A percentile compares a stretch with the other conserved stretches of the same genome.
Evolutionary conservation across 208 protist species (phyloP).

Genomic region (Trypanosoma scelopori): DNA sequence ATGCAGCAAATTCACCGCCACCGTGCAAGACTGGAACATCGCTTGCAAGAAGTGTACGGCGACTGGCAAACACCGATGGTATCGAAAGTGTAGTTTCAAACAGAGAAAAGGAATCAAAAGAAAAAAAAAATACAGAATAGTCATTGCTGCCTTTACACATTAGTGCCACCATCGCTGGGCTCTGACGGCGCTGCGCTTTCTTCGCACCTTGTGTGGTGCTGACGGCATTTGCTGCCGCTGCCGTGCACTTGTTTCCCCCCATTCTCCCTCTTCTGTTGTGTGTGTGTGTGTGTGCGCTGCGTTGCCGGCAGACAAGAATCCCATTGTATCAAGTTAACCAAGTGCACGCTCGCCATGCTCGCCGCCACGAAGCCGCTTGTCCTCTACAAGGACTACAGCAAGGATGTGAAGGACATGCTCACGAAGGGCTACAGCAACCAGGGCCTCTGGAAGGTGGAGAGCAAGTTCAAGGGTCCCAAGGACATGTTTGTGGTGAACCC

Average conservation of each 20-base stretch:
- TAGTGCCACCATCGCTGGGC: neutral
- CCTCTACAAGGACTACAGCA: conserved; percentile 82
- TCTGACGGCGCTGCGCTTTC: neutral
- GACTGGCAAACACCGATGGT: neutral
- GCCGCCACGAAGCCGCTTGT: conserved; percentile 11
- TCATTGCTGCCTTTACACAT: neutral
- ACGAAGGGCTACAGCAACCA: conserved; percentile 61
- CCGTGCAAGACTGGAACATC: neutral
- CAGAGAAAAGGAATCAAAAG: neutral
- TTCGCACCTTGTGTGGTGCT: too few species aligned
- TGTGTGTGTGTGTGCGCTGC: too few species aligned
- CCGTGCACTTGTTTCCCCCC: neutral
- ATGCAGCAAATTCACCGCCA: conserved; percentile 9
- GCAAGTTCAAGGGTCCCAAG: conserved; percentile 72
- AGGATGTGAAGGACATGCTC: conserved; percentile 74
- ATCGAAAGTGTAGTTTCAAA: neutral
- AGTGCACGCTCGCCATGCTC: conserved; percentile 14
- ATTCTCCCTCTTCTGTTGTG: conserved; percentile 10
- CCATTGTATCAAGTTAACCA: neutral
- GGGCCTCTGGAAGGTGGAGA: conserved; percentile 67
- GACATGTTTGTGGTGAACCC: conserved; percentile 67
- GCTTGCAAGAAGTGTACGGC: neutral
- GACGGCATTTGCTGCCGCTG: conserved; percentile 5
- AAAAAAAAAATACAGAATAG: neutral
- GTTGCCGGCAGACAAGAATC: neutral